Conservation (phyloP, 1,139 yeast genomes). For the Komagataea norvegica region DNA sequence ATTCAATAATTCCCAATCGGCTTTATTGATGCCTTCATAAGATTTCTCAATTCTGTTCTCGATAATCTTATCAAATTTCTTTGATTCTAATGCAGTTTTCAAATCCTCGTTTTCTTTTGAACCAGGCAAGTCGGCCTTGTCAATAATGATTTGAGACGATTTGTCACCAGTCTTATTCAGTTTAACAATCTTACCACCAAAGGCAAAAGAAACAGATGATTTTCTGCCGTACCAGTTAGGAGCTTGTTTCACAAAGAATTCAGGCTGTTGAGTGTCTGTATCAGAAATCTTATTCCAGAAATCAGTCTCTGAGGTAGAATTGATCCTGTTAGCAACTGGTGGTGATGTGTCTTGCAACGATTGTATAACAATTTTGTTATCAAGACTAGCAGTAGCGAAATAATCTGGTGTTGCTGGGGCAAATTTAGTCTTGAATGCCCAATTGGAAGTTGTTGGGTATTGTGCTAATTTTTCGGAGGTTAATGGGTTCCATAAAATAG, state of each 20-base stretch:
- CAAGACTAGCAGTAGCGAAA: constrained; percentile 91
- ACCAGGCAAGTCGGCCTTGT: constrained; percentile 41
- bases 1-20: constrained; percentile 76
- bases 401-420: constrained; percentile 87
- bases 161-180: constrained; percentile 43
- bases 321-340: constrained; percentile 42
- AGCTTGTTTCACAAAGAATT: constrained; percentile 65
- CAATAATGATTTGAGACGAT: constrained; percentile 44
- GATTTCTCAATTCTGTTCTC: constrained; percentile 44
- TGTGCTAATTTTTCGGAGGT: constrained; percentile 69
- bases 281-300: constrained; percentile 83
- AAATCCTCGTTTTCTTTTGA: constrained; percentile 41
- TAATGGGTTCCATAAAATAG: constrained; percentile 86
- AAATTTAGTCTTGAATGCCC: constrained; percentile 87
- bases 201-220: constrained; percentile 79
- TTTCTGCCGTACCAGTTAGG: constrained; percentile 86
- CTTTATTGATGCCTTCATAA: constrained; percentile 42
- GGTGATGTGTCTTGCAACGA: constrained; percentile 75
- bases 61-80: constrained; percentile 52
- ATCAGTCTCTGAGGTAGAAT: constrained; percentile 58
- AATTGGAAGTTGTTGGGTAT: constrained; percentile 87
- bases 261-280: constrained; percentile 70
- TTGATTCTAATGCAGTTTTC: constrained; percentile 52
- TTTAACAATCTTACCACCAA: constrained; percentile 82
- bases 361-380: constrained; percentile 79